Evolutionary conservation across 2,329 filamentous ascomycete genomes (phyloP).

Genomic region (Colletotrichum truncatum): DNA sequence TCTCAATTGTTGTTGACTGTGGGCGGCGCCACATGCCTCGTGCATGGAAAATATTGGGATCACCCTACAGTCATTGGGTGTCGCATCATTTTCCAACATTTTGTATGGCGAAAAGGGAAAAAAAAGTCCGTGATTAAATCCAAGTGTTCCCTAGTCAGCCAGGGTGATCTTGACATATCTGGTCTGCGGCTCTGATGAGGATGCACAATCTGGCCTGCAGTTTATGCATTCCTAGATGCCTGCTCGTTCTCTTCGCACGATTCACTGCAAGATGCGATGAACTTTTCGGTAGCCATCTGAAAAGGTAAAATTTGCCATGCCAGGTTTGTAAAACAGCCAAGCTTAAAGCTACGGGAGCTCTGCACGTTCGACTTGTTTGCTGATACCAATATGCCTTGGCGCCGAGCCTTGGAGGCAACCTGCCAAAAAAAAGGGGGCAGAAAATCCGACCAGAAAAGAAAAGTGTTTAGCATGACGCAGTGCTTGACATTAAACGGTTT

Average conservation of each 20-base stretch:
- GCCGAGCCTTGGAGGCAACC: constrained; percentile 13
- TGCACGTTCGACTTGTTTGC: neutral
- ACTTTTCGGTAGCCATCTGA: neutral
- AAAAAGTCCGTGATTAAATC: constrained; percentile 3
- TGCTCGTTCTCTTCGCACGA: neutral
- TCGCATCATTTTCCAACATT: neutral
- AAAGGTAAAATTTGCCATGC: neutral
- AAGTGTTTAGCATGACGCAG: neutral
- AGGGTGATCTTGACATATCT: neutral
- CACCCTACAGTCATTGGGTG: neutral
- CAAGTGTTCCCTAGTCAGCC: neutral
- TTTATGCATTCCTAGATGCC: neutral
- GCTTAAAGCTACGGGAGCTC: neutral
- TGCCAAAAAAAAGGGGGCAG: neutral
- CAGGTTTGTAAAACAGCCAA: neutral
- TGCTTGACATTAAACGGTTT: neutral
- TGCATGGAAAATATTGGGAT: neutral
- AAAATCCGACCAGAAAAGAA: neutral
- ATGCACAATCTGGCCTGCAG: neutral
- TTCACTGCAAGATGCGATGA: neutral
- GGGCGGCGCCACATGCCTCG: neutral
- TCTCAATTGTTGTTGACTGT: neutral
- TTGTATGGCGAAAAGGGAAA: neutral
- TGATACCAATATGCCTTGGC: constrained; percentile 3
- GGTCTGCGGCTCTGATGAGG: neutral